Conservation (phyloP, 2,329 filamentous ascomycete species). For the Xylaria sp. region DNA sequence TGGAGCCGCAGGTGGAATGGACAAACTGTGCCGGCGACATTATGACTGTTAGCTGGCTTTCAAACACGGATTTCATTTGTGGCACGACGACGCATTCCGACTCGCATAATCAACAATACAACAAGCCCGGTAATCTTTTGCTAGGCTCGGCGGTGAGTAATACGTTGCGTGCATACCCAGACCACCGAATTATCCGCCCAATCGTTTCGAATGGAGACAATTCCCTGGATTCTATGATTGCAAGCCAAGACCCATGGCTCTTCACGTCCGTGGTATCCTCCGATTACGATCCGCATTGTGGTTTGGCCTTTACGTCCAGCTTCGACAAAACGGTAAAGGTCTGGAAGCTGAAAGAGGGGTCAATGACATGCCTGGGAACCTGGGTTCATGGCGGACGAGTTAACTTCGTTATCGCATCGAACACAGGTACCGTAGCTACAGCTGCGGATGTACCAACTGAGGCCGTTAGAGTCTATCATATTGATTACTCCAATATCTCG, state of each 20-base stretch:
- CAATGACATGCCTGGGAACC: constrained; percentile 53
- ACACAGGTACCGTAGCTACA: constrained; percentile 60
- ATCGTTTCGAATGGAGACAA: constrained; percentile 60
- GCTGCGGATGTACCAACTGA: constrained; percentile 60
- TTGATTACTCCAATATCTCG: constrained; percentile 36
- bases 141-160: constrained; percentile 55
- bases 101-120: constrained; percentile 68
- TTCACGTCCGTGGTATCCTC: constrained; percentile 69
- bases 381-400: constrained; percentile 65
- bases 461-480: constrained; percentile 63
- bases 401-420: constrained; percentile 65
- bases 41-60: constrained; percentile 62
- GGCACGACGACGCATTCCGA: constrained; percentile 69
- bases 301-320: constrained; percentile 62
- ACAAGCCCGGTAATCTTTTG: constrained; percentile 66
- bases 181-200: constrained; percentile 63
- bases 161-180: constrained; percentile 56
- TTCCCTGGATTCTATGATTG: constrained; percentile 60
- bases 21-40: constrained; percentile 68
- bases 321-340: constrained; percentile 67
- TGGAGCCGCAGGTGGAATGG: constrained; percentile 60
- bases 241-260: constrained; percentile 66
- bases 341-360: constrained; percentile 54
- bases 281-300: constrained; percentile 55
- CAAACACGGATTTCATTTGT: constrained; percentile 60